Conservation (phyloP, 139 green algal species). For the Chlorella sorokiniana region DNA sequence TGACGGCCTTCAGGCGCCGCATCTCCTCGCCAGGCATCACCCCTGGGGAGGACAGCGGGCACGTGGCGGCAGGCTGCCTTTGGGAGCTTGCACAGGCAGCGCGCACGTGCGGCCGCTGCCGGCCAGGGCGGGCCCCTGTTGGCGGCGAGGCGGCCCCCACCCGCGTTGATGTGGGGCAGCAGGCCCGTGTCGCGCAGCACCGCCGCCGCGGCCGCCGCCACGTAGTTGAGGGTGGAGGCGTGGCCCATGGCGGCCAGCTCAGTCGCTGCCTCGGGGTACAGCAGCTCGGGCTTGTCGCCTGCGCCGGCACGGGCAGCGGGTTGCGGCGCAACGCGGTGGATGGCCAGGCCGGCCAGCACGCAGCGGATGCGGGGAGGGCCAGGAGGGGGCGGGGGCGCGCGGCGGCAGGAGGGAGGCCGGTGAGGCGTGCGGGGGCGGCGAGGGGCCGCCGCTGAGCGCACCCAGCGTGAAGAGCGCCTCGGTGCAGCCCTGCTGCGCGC, state of each 20-base stretch:
- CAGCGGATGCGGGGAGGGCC: too few species aligned
- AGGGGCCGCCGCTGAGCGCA: constrained; percentile 13
- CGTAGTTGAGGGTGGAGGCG: constrained; percentile 78
- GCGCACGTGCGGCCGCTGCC: too few species aligned
- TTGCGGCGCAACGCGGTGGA: too few species aligned
- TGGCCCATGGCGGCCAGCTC: constrained; percentile 77
- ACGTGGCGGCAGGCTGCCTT: too few species aligned
- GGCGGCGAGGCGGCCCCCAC: not conserved
- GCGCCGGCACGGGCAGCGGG: not conserved
- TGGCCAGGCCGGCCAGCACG: too few species aligned
- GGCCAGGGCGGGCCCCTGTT: too few species aligned
- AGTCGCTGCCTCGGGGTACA: constrained; percentile 64
- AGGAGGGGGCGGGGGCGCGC: too few species aligned
- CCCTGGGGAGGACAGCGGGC: not conserved
- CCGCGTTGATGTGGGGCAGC: constrained; percentile 89
- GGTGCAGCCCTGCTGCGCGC: constrained; percentile 71
- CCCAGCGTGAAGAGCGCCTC: constrained; percentile 91
- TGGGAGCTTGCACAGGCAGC: too few species aligned
- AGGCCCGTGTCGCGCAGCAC: constrained; percentile 72
- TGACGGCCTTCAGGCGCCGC: constrained; percentile 49
- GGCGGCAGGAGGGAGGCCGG: not conserved
- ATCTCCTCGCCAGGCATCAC: constrained; percentile 37
- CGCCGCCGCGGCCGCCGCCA: constrained; percentile 55
- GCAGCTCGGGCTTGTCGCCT: constrained; percentile 87
- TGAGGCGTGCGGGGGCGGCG: not conserved